Evolutionary conservation across 805 yeast species (phyloP), one percentile per base, ranked within the genome.

Genomic region (Kazachstania bromeliacearum): DNA sequence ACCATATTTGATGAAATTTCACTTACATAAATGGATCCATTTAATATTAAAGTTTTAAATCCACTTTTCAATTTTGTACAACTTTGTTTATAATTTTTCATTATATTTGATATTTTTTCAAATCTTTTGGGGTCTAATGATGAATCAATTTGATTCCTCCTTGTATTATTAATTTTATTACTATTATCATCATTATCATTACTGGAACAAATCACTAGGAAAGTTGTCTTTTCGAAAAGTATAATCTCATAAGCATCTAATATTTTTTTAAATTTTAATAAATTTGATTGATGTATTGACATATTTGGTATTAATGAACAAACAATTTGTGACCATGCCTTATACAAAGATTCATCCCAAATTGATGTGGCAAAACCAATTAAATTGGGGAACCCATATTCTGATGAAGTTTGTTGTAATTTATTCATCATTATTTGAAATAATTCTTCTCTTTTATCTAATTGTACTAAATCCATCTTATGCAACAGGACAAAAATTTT

Each of bases 241-340:
- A 89, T 85, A 34, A 88, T 85, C 53, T 89, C 97, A 47, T 81
- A 83, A 0, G 96, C 95, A 43, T 81, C 79, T 38, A 87, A 63
- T 13, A 84, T 72, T 17, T 70, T 66, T 45, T 87, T 83, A 52
- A 92, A 74, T 47, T 76, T 78, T 32, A 77, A 62, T 41, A 92
- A 66, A 53, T 84, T 81, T 39, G 73, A 73, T 57, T 89, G 89
- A 51, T 85, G 82, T 12, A 77, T 62, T 26, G 75, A 70, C 73
- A 89, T 88, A 51, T 92, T 89, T 10, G 98, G 96, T 39, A 92
- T 89, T 46, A 92, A 68, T 2, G 96, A 82, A 53, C 97, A 88
- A 24, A 92, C 96, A 41, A 92, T 89, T 34, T 79, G 83, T 2
- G 95, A 84, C 98, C 98, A 92, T 1, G 98, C 98, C 57, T 83